Evolutionary conservation across 441 rosid species (phyloP), one percentile per base, ranked within the genome.

Genomic region (Gossypium gossypioides): DNA sequence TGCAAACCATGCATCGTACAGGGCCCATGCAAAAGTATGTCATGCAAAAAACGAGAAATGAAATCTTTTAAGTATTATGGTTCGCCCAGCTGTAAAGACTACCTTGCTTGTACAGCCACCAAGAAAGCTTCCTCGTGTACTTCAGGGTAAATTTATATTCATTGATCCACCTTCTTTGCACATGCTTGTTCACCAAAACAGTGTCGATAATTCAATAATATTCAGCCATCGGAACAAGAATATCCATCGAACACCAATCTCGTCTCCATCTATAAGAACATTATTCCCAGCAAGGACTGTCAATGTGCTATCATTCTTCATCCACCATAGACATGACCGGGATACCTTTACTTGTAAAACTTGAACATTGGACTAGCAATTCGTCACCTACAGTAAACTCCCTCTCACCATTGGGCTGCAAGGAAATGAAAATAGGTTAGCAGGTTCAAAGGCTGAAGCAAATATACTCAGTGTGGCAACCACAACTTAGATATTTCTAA

Each of bases 301-400:
- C 22, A 18, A 12, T 22, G 27, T 32, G 61, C 24, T 10, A 25
- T 75, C 72, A 82, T 29, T 84, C 85, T 34, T 87, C 83, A 42
- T 87, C 79, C 63, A 80, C 86, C 81, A 86, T 78, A 61, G 89
- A 82, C 91, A 91, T 58, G 22, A 89, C 84, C 12, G 99, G 94
- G 76, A 91, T 74, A 61, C 97, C 97, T 82, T 92, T 91, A 73
- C 81, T 72, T 6, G 86, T 84, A 81, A 92, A 94, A 82, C 93
- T 88, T 27, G 87, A 81, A 71, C 97, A 92, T 79, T 77, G 78
- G 16, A 91, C 97, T 52, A 1, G 70, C 83, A 94, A 69, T 71
- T 78, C 76, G 69, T 89, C 87, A 51, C 97, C 99, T n/a, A 86
- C 65, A 63, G 72, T 85, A 61, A 80, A 87, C 34, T 81, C 80